Evolutionary conservation across 768 basidiomycete genomes (phyloP).

Genomic region (Termitomyces sp.): DNA sequence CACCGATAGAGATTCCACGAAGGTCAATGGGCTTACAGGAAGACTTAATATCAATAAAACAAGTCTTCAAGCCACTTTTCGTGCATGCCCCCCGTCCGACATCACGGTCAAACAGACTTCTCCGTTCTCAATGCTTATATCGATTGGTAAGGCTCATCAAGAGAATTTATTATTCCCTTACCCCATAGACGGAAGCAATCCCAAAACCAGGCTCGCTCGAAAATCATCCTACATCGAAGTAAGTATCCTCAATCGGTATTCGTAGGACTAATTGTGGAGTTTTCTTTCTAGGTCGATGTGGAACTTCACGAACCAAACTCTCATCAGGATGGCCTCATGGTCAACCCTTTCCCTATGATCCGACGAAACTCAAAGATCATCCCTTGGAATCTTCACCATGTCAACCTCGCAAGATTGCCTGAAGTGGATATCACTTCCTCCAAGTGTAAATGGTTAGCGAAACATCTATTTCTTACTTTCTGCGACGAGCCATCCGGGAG

Average conservation of each 20-base stretch:
- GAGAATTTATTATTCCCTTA: conserved; percentile 34
- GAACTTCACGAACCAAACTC: not conserved
- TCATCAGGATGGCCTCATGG: conserved; percentile 2
- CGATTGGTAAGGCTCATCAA: conserved; percentile 16
- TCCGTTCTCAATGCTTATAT: conserved; percentile 25
- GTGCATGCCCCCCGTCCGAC: conserved; percentile 13
- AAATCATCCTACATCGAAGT: conserved; percentile 48
- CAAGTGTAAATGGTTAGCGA: conserved; percentile 17
- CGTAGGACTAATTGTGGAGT: not conserved
- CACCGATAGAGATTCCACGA: not conserved
- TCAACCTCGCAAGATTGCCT: conserved; percentile 23
- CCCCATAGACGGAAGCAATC: conserved; percentile 30
- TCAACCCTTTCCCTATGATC: conserved; percentile 23
- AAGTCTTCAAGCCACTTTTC: conserved; percentile 11
- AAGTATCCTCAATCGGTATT: conserved; percentile 10
- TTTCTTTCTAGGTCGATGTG: not conserved
- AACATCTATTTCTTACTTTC: conserved; percentile 16
- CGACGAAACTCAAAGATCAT: conserved; percentile 1
- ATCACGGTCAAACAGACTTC: conserved; percentile 19
- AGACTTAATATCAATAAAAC: conserved; percentile 16
- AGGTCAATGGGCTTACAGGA: conserved; percentile 12
- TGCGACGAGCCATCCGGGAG: conserved; percentile 15
- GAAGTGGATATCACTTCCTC: conserved; percentile 7
- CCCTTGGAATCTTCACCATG: conserved; percentile 26
- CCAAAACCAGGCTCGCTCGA: conserved; percentile 42